phyloP scores from a whole-genome alignment of 257 asterid species.

The Verbena officinalis region DNA sequence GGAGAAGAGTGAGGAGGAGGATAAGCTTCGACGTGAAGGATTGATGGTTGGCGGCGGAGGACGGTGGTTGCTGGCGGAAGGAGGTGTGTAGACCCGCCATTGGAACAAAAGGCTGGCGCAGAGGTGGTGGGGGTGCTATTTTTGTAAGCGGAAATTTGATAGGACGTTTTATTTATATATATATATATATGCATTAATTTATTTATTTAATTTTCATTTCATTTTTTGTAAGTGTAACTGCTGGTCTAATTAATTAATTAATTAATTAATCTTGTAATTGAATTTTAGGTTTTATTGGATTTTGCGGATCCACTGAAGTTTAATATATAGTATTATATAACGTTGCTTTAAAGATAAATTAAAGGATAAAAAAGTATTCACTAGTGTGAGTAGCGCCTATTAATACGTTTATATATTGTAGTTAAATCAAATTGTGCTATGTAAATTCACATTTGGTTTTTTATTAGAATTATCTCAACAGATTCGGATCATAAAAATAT shows the following conservation, averaged over 20 bases:
- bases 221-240: background rate
- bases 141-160: slow-evolving; percentile 20
- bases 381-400: too few relatives aligned
- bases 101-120: slow-evolving; percentile 38
- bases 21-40: slow-evolving; percentile 50
- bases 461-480: too few relatives aligned
- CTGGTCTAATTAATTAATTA: background rate
- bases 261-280: background rate
- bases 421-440: too few relatives aligned
- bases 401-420: too few relatives aligned
- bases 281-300: too few relatives aligned
- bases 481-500: too few relatives aligned
- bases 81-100: slow-evolving; percentile 76
- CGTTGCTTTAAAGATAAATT: too few relatives aligned
- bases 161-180: background rate
- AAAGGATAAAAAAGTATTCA: too few relatives aligned
- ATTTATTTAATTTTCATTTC: too few relatives aligned
- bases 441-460: too few relatives aligned
- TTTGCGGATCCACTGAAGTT: too few relatives aligned
- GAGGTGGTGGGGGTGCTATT: slow-evolving; percentile 24
- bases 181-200: background rate
- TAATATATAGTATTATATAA: too few relatives aligned
- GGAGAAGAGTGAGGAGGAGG: slow-evolving; percentile 64
- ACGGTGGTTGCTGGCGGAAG: slow-evolving; percentile 53
- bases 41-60: slow-evolving; percentile 45